Conservation (phyloP, 768 basidiomycete genomes). For the Mycena crocata region DNA sequence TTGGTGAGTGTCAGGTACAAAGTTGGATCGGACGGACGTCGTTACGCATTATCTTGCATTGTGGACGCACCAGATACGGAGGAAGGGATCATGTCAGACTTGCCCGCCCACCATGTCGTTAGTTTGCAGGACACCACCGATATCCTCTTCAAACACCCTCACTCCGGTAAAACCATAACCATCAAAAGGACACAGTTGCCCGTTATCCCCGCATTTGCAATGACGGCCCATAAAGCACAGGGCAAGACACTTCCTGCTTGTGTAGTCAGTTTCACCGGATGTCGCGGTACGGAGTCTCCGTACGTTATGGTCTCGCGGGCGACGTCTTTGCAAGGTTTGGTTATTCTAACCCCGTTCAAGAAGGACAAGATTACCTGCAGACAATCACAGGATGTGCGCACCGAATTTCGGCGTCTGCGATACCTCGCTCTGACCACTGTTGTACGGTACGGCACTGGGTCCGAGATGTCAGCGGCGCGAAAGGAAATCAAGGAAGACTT, state of each 20-base stretch:
- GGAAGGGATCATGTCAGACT: constrained; percentile 18
- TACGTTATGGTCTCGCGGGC: constrained; percentile 47
- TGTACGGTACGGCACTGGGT: not conserved
- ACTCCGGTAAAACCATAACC: not conserved
- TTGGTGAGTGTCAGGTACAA: constrained; percentile 31
- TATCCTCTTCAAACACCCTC: constrained; percentile 1
- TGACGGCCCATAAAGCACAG: constrained; percentile 45
- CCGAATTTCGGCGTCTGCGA: not conserved
- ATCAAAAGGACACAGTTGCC: constrained; percentile 39
- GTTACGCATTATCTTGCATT: constrained; percentile 35
- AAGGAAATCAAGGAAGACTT: not conserved
- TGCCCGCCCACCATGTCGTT: constrained; percentile 27
- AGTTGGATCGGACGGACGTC: constrained; percentile 24
- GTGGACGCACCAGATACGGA: constrained; percentile 26
- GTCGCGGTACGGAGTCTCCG: constrained; percentile 33
- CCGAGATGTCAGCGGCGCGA: not conserved
- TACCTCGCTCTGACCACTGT: not conserved
- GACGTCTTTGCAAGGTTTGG: not conserved
- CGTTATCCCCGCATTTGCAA: constrained; percentile 41
- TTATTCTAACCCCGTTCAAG: not conserved
- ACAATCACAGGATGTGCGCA: not conserved
- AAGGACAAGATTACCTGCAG: not conserved
- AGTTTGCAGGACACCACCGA: constrained; percentile 31
- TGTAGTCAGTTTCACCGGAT: constrained; percentile 35
- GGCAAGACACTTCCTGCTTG: constrained; percentile 36